Conservation (phyloP, 1,139 yeast species). For the Blastobotrys arbuscula region DNA sequence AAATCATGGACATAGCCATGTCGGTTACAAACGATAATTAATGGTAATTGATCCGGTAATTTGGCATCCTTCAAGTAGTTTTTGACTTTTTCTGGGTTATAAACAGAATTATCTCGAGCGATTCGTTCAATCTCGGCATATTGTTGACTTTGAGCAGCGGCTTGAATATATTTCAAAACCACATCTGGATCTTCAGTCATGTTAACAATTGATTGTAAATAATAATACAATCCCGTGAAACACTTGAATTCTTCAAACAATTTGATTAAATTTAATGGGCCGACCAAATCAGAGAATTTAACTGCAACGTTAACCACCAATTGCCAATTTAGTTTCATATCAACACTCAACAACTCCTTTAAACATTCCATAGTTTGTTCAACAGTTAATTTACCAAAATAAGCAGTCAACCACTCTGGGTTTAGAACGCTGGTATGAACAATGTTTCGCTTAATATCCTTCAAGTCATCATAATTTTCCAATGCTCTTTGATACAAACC, state of each 20-base stretch:
- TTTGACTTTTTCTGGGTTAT: slow-evolving; percentile 95
- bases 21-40: slow-evolving; percentile 94
- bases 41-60: slow-evolving; percentile 91
- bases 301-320: slow-evolving; percentile 95
- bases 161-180: slow-evolving; percentile 90
- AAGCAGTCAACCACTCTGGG: slow-evolving; percentile 87
- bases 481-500: slow-evolving; percentile 92
- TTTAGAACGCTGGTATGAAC: slow-evolving; percentile 83
- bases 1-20: slow-evolving; percentile 88
- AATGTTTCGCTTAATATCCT: slow-evolving; percentile 91
- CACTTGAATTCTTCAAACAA: slow-evolving; percentile 91
- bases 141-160: slow-evolving; percentile 89
- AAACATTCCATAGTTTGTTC: slow-evolving; percentile 89
- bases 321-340: slow-evolving; percentile 84
- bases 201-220: slow-evolving; percentile 88
- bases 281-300: slow-evolving; percentile 90
- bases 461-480: slow-evolving; percentile 90
- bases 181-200: slow-evolving; percentile 92
- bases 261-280: slow-evolving; percentile 77
- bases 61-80: slow-evolving; percentile 92
- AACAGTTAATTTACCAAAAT: slow-evolving; percentile 90
- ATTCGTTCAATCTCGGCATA: slow-evolving; percentile 91
- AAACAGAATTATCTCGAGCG: slow-evolving; percentile 88
- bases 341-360: slow-evolving; percentile 75
- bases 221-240: slow-evolving; percentile 89